Base-by-base conservation (phyloP, 2,329 filamentous ascomycete genomes). In the Rhytidhysteron rufulum region DNA sequence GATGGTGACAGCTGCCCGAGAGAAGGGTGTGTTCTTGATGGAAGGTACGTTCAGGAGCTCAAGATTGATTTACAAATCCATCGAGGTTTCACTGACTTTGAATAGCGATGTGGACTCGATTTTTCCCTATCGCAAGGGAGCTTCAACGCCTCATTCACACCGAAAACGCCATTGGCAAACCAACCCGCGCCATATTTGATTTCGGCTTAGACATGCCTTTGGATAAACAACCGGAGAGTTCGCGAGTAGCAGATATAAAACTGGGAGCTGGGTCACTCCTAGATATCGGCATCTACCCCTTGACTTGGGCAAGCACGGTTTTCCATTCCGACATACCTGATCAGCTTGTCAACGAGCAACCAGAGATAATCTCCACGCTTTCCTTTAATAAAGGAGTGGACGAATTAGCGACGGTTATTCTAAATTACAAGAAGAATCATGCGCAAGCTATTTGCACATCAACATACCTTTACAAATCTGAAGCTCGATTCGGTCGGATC, bases 261-360 rank as follows among this genome's bases (percentile, higher is more conserved):
- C 74, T 94, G 33, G 88, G 87, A 0, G 88, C 88, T 22, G 88
- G 88, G 38, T 83, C 82, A 3, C 70, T 93, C 40, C 74, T 94
- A 38, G 87, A 93, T 62, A 71, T 94, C 42, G 87, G 88, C 45
- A 83, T 94, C 62, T 94, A 94, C 70, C 79, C 85, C n/a, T n/a
- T n/a, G n/a, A n/a, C n/a, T n/a, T n/a, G n/a, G n/a, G n/a, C n/a
- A n/a, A n/a, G n/a, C n/a, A n/a, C n/a, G n/a, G n/a, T n/a, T n/a
- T n/a, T n/a, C n/a, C n/a, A n/a, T n/a, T n/a, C n/a, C n/a, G n/a
- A n/a, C n/a, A n/a, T n/a, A n/a, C n/a, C n/a, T n/a, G n/a, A n/a
- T n/a, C n/a, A n/a, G n/a, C n/a, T n/a, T n/a, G n/a, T n/a, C n/a
- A n/a, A n/a, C n/a, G n/a, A n/a, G n/a, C n/a, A n/a, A n/a, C n/a